Evolutionary conservation across 768 basidiomycete species (phyloP), one percentile per base, ranked within the genome.

Genomic region (Leccinum fibrillosum): DNA sequence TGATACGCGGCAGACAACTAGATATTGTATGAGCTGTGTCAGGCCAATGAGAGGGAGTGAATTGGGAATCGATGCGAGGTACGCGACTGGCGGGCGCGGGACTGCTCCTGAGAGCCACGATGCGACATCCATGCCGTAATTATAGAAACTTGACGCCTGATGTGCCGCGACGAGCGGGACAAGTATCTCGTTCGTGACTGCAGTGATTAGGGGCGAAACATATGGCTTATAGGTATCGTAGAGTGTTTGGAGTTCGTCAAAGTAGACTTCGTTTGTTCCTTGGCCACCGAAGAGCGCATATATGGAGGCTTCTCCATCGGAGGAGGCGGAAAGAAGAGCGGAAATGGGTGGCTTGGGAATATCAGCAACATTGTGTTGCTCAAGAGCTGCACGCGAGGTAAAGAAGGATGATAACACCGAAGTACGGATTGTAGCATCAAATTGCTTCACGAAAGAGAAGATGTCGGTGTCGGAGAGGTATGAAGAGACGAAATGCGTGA

Each of bases 281-380:
- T 99, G 97, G 13, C 97, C 97, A 53, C 96, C 96, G 70, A 99
- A 99, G 42, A 99, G 78, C 53, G 93, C 96, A 75, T 90, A 98
- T 66, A 98, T 77, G 49, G 82, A 89, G 54, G 84, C 88, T 47
- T 86, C 81, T 49, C 83, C 82, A n/a, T 79, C 71, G 49, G 75
- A 67, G 34, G 84, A 84, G 39, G 88, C 86, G 11, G 77, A 72
- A 57, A 95, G 74, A 23, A 95, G 84, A 11, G 90, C 87, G 26
- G 90, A 86, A 49, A 82, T 59, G 11, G 87, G 82, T 32, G 82
- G 75, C 30, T 75, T 73, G 35, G 90, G 88, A 56, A 91, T 81
- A 60, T 75, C 78, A 26, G 77, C 67, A 53, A 82, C 75, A 34
- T 80, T 76, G 60, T 80, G 78, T 42, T 78, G 77, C 74, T 88